These are phyloP conservation scores for Colletotrichum shisoi DNA, from an alignment of 2,329 filamentous ascomycete genomes.

Conservation along the genomic window DNA sequence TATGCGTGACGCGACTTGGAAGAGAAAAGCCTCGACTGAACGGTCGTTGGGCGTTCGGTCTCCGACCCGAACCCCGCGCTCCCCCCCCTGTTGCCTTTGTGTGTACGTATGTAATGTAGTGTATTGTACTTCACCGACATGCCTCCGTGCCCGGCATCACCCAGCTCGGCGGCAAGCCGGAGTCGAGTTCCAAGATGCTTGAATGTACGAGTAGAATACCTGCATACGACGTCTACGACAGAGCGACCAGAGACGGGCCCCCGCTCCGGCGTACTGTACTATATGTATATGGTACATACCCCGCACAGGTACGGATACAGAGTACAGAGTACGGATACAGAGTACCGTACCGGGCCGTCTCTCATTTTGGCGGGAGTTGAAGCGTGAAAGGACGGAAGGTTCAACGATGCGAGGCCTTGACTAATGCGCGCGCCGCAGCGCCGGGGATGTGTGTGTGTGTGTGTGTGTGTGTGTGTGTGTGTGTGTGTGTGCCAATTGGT, in stretches of 20 bases:
- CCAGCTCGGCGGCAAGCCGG: slow-evolving; percentile 23
- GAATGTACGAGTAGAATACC: slow-evolving; percentile 11
- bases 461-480: no score
- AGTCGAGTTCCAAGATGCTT: slow-evolving; percentile 5
- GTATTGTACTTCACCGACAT: slow-evolving; percentile 18
- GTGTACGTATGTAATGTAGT: background rate
- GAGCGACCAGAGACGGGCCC: background rate
- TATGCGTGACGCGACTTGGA: no score
- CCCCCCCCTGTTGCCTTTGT: background rate
- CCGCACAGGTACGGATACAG: background rate
- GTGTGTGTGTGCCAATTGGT: no score
- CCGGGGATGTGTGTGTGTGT: slow-evolving; percentile 1
- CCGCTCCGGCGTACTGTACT: background rate
- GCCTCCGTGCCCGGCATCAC: slow-evolving; percentile 11
- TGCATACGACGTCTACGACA: slow-evolving; percentile 20
- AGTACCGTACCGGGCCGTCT: no score
- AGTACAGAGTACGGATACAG: no score
- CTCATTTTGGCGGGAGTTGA: slow-evolving; percentile 3
- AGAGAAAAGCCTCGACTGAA: no score
- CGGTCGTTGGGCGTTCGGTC: no score
- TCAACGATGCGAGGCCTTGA: slow-evolving; percentile 34
- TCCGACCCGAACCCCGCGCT: slow-evolving; percentile 5
- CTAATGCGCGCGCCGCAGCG: slow-evolving; percentile 30
- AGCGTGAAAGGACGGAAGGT: slow-evolving; percentile 8
- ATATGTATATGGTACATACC: slow-evolving; percentile 9